These are phyloP conservation scores for Hansenula lynferdii DNA, from an alignment of 1,139 yeast species.

Conservation along the genomic window DNA sequence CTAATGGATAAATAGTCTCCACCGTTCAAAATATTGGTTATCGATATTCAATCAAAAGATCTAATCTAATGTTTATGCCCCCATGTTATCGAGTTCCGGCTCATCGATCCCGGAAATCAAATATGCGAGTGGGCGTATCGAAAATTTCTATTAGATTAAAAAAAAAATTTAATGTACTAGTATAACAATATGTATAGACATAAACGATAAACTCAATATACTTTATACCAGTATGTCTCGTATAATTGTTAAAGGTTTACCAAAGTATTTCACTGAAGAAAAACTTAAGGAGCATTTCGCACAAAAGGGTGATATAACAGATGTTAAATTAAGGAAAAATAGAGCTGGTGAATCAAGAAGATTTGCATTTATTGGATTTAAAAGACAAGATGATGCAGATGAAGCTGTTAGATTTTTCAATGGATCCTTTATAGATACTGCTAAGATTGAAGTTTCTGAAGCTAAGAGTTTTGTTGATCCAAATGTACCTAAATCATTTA, in stretches of 20 bases:
- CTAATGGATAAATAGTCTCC: too few species aligned
- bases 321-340: slow-evolving; percentile 78
- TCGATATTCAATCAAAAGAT: neutral
- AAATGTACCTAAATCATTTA: slow-evolving; percentile 68
- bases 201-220: too few species aligned
- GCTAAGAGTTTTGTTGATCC: slow-evolving; percentile 89
- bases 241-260: slow-evolving; percentile 91
- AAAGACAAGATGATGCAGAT: slow-evolving; percentile 65
- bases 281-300: slow-evolving; percentile 66
- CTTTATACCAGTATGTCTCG: slow-evolving; percentile 59
- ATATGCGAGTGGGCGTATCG: neutral
- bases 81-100: neutral
- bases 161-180: too few species aligned
- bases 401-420: slow-evolving; percentile 75
- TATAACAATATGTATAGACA: too few species aligned
- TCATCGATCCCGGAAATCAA: neutral
- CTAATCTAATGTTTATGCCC: neutral
- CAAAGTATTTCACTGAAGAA: slow-evolving; percentile 74
- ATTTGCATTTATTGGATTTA: slow-evolving; percentile 91
- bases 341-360: slow-evolving; percentile 84
- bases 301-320: slow-evolving; percentile 63
- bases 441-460: slow-evolving; percentile 68
- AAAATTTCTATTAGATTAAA: neutral
- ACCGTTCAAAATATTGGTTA: too few species aligned
- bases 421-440: slow-evolving; percentile 76